Percentiles rank a stretch among this genome's conserved stretches.
These are phyloP conservation scores for Fraxinus baroniana DNA, from an alignment of 305 asterid genomes.

Conservation along the genomic window DNA sequence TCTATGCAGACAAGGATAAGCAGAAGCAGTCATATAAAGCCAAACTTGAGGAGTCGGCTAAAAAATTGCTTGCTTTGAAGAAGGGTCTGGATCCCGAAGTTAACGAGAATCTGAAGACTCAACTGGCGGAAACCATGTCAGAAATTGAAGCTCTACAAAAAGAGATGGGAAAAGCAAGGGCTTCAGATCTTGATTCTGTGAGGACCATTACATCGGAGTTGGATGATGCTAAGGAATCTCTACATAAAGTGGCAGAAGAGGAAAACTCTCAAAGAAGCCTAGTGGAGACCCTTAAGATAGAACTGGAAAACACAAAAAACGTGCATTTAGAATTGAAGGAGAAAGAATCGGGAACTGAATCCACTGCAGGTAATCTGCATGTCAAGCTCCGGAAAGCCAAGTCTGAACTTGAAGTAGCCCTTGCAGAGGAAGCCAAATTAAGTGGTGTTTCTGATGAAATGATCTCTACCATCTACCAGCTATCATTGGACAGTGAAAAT, in stretches of 20 bases:
- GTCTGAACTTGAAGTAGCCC: constrained; percentile 71
- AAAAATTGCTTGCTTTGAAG: constrained; percentile 52
- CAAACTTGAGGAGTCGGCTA: constrained; percentile 47
- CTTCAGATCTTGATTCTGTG: constrained; percentile 64
- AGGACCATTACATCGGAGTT: constrained; percentile 64
- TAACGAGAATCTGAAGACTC: constrained; percentile 50
- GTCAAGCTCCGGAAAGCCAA: constrained; percentile 73
- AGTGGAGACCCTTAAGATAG: constrained; percentile 61
- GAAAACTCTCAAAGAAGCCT: constrained; percentile 51
- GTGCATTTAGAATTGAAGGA: constrained; percentile 63
- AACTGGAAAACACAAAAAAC: constrained; percentile 54
- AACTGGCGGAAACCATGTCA: constrained; percentile 45
- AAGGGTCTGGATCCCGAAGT: constrained; percentile 52
- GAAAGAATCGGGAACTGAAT: constrained; percentile 70
- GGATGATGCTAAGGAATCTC: constrained; percentile 74
- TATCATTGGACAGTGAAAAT: constrained; percentile 49
- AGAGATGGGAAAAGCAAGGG: constrained; percentile 46
- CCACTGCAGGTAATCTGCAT: constrained; percentile 71
- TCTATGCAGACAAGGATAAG: constrained; percentile 53
- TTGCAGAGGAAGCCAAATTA: constrained; percentile 64
- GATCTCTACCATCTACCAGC: constrained; percentile 58
- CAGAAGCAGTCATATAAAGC: constrained; percentile 53
- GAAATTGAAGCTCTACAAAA: constrained; percentile 51
- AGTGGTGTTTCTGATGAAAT: constrained; percentile 70
- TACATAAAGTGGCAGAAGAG: constrained; percentile 66